Conservation (phyloP, 257 asterid species). For the Nicotiana paniculata region DNA sequence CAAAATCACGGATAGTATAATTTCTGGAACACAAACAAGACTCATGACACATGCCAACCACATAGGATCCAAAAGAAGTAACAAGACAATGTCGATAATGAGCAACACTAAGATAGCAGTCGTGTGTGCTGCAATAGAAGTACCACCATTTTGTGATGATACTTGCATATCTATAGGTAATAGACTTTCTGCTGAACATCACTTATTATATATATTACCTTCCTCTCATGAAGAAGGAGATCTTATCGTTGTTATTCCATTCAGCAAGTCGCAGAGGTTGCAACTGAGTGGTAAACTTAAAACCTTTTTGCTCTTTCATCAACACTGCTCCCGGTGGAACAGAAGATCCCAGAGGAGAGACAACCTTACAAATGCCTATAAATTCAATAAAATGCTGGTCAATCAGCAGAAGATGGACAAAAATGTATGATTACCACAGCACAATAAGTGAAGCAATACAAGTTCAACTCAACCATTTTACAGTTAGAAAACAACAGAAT, state of each 20-base stretch:
- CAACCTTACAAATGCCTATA: constrained; percentile 40
- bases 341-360: constrained; percentile 28
- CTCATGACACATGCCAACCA: not conserved
- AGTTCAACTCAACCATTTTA: not conserved
- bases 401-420: not conserved
- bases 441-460: not conserved
- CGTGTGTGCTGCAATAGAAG: not conserved
- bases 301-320: constrained; percentile 21
- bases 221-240: constrained; percentile 23
- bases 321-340: constrained; percentile 34
- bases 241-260: constrained; percentile 27
- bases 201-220: constrained; percentile 12
- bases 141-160: not conserved
- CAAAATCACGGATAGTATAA: constrained; percentile 34
- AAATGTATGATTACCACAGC: not conserved
- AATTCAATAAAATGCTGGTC: not conserved
- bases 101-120: not conserved
- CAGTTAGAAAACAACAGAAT: not conserved
- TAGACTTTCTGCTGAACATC: not conserved
- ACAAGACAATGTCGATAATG: not conserved
- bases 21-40: constrained; percentile 8
- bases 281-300: constrained; percentile 30
- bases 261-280: constrained; percentile 36
- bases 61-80: not conserved
- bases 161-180: not conserved